Evolutionary conservation across 78 protist species (phyloP).

Genomic region (Cavenderia fasciculata): DNA sequence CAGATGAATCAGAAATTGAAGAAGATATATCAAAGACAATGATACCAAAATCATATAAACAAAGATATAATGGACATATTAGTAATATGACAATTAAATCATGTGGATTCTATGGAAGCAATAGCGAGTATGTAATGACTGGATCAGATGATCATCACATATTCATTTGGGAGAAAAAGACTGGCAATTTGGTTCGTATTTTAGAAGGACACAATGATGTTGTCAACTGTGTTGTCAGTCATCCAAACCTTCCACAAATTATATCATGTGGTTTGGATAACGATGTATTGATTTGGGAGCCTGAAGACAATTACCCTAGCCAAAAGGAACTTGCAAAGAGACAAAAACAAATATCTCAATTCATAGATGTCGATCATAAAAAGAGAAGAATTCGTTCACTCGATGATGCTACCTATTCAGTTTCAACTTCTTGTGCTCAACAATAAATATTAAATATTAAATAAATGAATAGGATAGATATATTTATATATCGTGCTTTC

Average conservation of each 20-base stretch:
- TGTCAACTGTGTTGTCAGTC: constrained; percentile 40
- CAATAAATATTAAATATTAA: no score
- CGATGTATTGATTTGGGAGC: constrained; percentile 42
- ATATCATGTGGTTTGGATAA: constrained; percentile 45
- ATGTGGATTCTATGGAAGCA: constrained; percentile 75
- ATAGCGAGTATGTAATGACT: constrained; percentile 63
- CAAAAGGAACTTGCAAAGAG: neutral
- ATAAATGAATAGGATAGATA: no score
- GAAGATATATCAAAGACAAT: neutral
- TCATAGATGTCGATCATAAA: neutral
- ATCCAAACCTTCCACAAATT: constrained; percentile 50
- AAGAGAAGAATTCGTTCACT: neutral
- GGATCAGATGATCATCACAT: constrained; percentile 68
- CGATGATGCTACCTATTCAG: neutral
- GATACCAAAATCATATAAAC: constrained; percentile 14
- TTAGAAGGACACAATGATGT: constrained; percentile 48
- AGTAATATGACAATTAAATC: constrained; percentile 69
- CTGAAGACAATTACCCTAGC: constrained; percentile 21
- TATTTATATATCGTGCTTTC: no score
- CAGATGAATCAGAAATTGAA: neutral
- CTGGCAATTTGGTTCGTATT: constrained; percentile 32
- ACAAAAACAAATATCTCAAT: neutral
- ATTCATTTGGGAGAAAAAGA: constrained; percentile 77
- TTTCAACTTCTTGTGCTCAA: neutral
- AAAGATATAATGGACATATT: constrained; percentile 47